Conservation (phyloP, 768 basidiomycete species). For the Psilocybe tampanensis region DNA sequence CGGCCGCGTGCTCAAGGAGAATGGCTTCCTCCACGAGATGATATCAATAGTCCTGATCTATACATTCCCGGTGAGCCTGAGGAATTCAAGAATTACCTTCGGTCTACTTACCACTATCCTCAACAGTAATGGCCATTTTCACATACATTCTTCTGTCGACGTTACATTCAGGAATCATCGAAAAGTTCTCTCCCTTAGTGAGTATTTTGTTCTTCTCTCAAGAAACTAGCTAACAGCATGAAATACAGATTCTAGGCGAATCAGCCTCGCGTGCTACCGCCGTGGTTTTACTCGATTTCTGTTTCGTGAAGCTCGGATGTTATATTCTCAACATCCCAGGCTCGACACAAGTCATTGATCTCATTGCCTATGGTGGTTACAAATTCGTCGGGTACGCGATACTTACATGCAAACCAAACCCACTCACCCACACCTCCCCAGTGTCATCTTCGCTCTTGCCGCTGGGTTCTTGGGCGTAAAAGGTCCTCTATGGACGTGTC, state of each 20-base stretch:
- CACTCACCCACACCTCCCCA: conserved; percentile 26
- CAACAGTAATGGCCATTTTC: conserved; percentile 88
- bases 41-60: conserved; percentile 94
- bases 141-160: conserved; percentile 94
- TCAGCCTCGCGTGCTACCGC: conserved; percentile 83
- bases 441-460: conserved; percentile 83
- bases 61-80: conserved; percentile 81
- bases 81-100: background rate
- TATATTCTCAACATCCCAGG: conserved; percentile 90
- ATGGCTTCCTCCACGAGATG: conserved; percentile 89
- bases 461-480: conserved; percentile 67
- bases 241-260: conserved; percentile 69
- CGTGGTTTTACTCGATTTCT: conserved; percentile 87
- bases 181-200: conserved; percentile 80
- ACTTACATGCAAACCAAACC: background rate
- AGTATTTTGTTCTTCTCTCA: background rate
- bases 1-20: conserved; percentile 63
- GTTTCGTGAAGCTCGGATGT: conserved; percentile 88
- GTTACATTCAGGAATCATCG: conserved; percentile 79
- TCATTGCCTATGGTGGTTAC: conserved; percentile 94
- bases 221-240: background rate
- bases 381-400: conserved; percentile 89
- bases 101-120: conserved; percentile 8
- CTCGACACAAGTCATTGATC: conserved; percentile 68
- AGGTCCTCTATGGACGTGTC: conserved; percentile 61